These are phyloP conservation scores for Gillenia trifoliata DNA, from an alignment of 306 rosid species.

Conservation along the genomic window DNA sequence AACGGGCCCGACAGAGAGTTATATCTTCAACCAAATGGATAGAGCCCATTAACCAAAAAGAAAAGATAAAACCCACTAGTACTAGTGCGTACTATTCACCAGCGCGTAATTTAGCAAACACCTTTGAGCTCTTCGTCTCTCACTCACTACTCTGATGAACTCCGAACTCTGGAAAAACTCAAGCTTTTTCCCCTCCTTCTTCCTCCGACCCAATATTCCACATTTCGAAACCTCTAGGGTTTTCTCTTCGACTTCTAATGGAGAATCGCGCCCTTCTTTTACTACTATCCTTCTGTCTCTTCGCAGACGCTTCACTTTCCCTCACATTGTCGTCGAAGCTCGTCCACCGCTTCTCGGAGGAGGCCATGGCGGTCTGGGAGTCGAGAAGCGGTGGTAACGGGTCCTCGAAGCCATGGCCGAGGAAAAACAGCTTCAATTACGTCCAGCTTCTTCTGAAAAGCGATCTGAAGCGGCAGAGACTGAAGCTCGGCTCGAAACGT, in stretches of 20 bases:
- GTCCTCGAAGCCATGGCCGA: conserved; percentile 38
- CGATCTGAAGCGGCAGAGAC: conserved; percentile 55
- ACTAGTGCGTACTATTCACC: background rate
- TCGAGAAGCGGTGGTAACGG: conserved; percentile 11
- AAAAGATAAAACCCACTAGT: no score
- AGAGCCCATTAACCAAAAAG: background rate
- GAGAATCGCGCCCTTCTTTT: conserved; percentile 12
- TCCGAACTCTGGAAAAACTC: background rate
- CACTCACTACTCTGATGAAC: background rate
- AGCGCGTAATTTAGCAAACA: background rate
- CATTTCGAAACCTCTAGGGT: background rate
- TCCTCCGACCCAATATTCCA: background rate
- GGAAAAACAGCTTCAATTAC: conserved; percentile 38
- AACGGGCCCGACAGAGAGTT: background rate
- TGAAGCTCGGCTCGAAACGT: conserved; percentile 38
- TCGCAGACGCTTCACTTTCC: background rate
- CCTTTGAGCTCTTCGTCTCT: background rate
- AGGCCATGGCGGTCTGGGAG: conserved; percentile 40
- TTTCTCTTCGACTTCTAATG: background rate
- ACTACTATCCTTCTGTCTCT: background rate
- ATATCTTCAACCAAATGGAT: no score
- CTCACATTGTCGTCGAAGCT: conserved; percentile 43
- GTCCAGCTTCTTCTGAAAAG: conserved; percentile 41
- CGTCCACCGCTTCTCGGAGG: conserved; percentile 75
- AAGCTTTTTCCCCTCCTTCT: background rate